Evolutionary conservation across 148 eudicot species (phyloP), one percentile per base, ranked within the genome.

Genomic region (Spergularia marina): DNA sequence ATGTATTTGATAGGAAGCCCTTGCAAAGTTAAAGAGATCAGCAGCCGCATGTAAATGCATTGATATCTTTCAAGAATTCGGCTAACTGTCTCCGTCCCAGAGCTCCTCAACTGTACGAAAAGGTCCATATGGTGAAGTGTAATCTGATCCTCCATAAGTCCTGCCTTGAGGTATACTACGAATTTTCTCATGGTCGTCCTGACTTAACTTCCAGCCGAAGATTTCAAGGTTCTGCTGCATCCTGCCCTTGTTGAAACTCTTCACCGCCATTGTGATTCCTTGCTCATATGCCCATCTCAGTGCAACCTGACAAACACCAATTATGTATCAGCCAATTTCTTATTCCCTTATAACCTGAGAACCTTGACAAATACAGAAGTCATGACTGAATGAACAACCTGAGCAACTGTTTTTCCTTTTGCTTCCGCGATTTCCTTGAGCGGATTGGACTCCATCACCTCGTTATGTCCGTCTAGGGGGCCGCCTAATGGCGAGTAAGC

Each of bases 161-260:
- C 89, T 86, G 10, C 70, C 60, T 59, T 88, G 86, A 10, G 86
- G 88, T 53, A 84, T 81, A 16, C 76, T 65, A 61, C 71, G 25
- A 18, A 83, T 67, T 72, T 76, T 86, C 67, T 83, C 69, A 41
- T 78, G 71, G 59, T 87, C 86, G 23, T 85, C 82, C 0, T 78
- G 10, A 56, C 76, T 84, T 64, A 87, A 70, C 64, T 78, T 75
- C 84, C 83, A 84, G 39, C 64, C 56, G 72, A 87, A 85, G 40
- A 89, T 78, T 34, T 78, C 78, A 4, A 82, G 82, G 82, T 89
- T 89, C 18, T 87, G 79, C 53, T 74, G 82, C 90, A 89, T 87
- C 80, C 91, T 86, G 23, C 78, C 88, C 62, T 77, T 86, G 84
- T 85, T 84, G 71, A 82, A 84, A 58, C 89, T 89, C 83, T 85